These are phyloP conservation scores for Clitoria ternatea DNA, from an alignment of 306 rosid genomes.

Conservation along the genomic window DNA sequence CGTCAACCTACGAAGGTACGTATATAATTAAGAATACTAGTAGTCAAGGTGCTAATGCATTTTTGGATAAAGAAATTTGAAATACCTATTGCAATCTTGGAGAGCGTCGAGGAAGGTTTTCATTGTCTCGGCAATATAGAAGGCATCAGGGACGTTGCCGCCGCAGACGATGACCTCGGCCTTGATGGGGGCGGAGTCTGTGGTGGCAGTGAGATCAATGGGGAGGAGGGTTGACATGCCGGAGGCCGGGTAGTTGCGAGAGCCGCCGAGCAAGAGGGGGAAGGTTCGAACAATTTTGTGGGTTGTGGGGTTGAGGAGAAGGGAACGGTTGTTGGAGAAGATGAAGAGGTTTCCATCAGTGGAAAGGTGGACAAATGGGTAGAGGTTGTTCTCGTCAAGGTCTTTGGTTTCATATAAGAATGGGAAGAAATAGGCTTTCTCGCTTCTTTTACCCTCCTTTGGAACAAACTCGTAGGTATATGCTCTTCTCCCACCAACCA, in stretches of 20 bases:
- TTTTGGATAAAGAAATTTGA: no score
- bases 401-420: conserved; percentile 60
- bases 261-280: conserved; percentile 54
- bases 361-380: conserved; percentile 74
- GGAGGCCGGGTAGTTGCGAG: conserved; percentile 87
- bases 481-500: conserved; percentile 69
- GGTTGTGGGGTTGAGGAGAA: conserved; percentile 50
- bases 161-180: conserved; percentile 79
- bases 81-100: conserved; percentile 43
- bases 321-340: conserved; percentile 75
- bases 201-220: conserved; percentile 38
- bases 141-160: conserved; percentile 52
- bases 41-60: no score
- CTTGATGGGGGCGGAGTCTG: no score
- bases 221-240: conserved; percentile 88
- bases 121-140: conserved; percentile 27
- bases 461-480: conserved; percentile 65
- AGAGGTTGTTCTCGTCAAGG: conserved; percentile 77
- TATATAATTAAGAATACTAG: no score
- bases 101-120: conserved; percentile 52
- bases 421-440: conserved; percentile 28
- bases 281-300: conserved; percentile 45
- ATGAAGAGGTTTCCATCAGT: conserved; percentile 70
- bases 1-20: conserved; percentile 36
- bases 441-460: conserved; percentile 21